Percentiles rank a stretch among this genome's conserved stretches.
Evolutionary conservation across 305 asterid genomes (phyloP).

Genomic region (Solanum hybrid): DNA sequence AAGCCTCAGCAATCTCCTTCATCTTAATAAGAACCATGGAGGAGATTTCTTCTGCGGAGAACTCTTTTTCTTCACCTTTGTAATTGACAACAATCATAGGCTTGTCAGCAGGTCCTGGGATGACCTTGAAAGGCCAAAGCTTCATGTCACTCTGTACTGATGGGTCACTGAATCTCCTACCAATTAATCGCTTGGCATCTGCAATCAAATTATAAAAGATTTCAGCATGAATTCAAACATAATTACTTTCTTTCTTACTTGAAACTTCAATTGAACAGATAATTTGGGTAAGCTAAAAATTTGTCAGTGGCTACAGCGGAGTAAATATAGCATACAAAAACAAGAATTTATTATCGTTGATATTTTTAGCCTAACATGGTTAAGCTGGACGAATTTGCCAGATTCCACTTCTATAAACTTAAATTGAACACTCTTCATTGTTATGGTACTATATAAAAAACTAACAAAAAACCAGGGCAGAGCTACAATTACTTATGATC

Average conservation of each 20-base stretch:
- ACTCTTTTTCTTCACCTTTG: slow-evolving; percentile 29
- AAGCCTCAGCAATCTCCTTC: slow-evolving; percentile 30
- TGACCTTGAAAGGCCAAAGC: slow-evolving; percentile 26
- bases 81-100: slow-evolving; percentile 23
- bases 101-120: slow-evolving; percentile 21
- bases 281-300: not conserved
- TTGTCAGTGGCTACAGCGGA: not conserved
- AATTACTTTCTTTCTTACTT: not conserved
- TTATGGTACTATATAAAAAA: not conserved
- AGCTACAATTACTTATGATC: not conserved
- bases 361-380: not conserved
- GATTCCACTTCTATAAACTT: not conserved
- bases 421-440: not conserved
- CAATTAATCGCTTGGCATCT: slow-evolving; percentile 27
- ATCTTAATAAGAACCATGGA: slow-evolving; percentile 26
- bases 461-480: not conserved
- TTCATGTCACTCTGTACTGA: slow-evolving; percentile 28
- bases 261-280: not conserved
- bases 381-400: not conserved
- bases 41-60: slow-evolving; percentile 22
- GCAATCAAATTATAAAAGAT: not conserved
- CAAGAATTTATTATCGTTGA: not conserved
- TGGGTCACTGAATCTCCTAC: slow-evolving; percentile 25
- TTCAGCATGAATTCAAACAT: not conserved
- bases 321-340: not conserved